Conservation (phyloP, 768 basidiomycete genomes). For the Amanita fuliginea region DNA sequence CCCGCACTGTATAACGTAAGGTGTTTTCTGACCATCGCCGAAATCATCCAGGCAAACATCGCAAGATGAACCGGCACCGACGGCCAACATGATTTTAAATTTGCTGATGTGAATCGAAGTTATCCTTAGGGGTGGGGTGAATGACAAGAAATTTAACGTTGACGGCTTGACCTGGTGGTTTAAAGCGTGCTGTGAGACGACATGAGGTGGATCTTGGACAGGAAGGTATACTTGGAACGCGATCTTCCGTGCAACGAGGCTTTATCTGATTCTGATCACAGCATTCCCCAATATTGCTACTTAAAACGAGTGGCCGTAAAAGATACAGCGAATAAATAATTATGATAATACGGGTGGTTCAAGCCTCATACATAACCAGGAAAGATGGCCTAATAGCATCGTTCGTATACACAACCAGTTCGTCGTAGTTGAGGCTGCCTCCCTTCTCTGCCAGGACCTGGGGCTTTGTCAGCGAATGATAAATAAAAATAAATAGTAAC, state of each 20-base stretch:
- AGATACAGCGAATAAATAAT: too few species aligned
- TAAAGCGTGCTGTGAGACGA: too few species aligned
- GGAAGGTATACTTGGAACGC: too few species aligned
- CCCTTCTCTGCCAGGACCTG: slow-evolving; percentile 63
- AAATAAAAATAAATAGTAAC: not conserved
- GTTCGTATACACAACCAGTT: slow-evolving; percentile 58
- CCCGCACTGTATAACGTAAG: slow-evolving; percentile 61
- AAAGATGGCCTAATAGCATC: slow-evolving; percentile 66
- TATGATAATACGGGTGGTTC: slow-evolving; percentile 1
- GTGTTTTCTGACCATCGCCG: slow-evolving; percentile 37
- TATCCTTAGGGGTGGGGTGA: not conserved
- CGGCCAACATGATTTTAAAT: slow-evolving; percentile 53
- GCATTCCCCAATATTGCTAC: too few species aligned
- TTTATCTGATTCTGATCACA: too few species aligned
- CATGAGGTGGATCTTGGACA: too few species aligned
- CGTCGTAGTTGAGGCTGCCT: slow-evolving; percentile 59
- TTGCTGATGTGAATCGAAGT: too few species aligned
- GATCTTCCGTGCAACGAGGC: too few species aligned
- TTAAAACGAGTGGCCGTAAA: too few species aligned
- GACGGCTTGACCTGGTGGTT: too few species aligned
- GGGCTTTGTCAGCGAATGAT: not conserved
- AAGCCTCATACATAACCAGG: slow-evolving; percentile 56
- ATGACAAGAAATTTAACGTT: not conserved
- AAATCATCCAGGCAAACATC: slow-evolving; percentile 68
- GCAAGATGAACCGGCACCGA: slow-evolving; percentile 56